Evolutionary conservation across 495 filamentous ascomycete species (phyloP).

Genomic region (Symbiotaphrina buchneri): DNA sequence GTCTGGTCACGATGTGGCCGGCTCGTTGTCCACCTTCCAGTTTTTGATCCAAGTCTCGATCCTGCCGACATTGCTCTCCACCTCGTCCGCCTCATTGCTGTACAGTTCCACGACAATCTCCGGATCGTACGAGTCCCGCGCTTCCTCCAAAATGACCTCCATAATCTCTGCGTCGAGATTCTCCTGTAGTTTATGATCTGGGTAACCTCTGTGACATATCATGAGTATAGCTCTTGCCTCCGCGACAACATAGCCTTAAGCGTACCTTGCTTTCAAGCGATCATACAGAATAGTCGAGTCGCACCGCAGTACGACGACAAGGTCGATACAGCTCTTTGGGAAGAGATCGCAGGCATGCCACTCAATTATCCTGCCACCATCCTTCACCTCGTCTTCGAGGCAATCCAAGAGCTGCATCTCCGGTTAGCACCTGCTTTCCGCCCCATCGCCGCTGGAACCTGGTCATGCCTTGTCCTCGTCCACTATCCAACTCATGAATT

Average conservation of each 20-base stretch:
- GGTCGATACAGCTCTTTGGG: conserved; percentile 80
- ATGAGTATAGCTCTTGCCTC: conserved; percentile 1
- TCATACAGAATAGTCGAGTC: conserved; percentile 67
- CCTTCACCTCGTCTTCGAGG: conserved; percentile 59
- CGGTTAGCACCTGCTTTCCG: not conserved
- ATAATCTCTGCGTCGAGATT: conserved; percentile 97
- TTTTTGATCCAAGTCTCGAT: conserved; percentile 60
- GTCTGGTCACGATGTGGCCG: too few relatives aligned
- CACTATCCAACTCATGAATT: conserved; percentile 73
- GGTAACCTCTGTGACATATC: conserved; percentile 33
- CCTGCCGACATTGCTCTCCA: conserved; percentile 70
- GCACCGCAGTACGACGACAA: conserved; percentile 78
- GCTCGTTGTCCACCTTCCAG: conserved; percentile 42
- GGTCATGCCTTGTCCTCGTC: conserved; percentile 81
- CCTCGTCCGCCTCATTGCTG: conserved; percentile 60
- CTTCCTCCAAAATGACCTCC: conserved; percentile 81
- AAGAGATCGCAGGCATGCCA: conserved; percentile 98
- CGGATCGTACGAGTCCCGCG: conserved; percentile 63
- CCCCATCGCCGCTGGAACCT: not conserved
- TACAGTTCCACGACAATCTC: conserved; percentile 77
- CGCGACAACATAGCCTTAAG: not conserved
- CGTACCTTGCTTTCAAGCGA: conserved; percentile 46
- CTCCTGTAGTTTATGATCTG: conserved; percentile 75
- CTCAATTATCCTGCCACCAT: conserved; percentile 81
- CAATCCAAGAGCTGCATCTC: conserved; percentile 54